Evolutionary conservation across 441 rosid species (phyloP).

Genomic region (Viola pubescens): DNA sequence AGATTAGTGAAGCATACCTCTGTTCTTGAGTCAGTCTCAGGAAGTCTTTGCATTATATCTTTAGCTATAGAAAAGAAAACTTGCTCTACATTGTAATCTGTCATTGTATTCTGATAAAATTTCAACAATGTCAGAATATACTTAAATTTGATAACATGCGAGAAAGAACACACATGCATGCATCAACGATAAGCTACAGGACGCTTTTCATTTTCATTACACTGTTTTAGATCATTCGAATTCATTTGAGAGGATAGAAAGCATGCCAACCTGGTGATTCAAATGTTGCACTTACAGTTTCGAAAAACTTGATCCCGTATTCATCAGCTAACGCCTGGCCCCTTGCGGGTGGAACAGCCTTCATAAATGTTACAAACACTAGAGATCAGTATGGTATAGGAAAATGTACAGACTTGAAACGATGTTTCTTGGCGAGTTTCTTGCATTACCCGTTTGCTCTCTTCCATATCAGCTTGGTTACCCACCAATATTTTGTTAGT

Average conservation of each 20-base stretch:
- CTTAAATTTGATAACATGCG: slow-evolving; percentile 10
- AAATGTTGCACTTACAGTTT: slow-evolving; percentile 47
- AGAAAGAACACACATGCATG: neutral
- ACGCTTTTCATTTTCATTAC: neutral
- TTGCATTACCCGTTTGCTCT: slow-evolving; percentile 65
- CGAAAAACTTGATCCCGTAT: slow-evolving; percentile 82
- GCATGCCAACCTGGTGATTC: neutral
- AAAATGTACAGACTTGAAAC: neutral
- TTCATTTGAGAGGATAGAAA: neutral
- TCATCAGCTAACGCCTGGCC: slow-evolving; percentile 95
- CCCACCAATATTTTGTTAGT: slow-evolving; percentile 87
- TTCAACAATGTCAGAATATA: no score
- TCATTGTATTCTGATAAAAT: slow-evolving; percentile 64
- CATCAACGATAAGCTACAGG: no score
- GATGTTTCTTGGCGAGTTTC: neutral
- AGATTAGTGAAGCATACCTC: slow-evolving; percentile 33
- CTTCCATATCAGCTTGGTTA: slow-evolving; percentile 91
- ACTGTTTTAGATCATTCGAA: neutral
- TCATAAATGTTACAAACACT: slow-evolving; percentile 9
- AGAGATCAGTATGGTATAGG: neutral
- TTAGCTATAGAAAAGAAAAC: slow-evolving; percentile 82
- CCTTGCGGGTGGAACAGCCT: slow-evolving; percentile 77
- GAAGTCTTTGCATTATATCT: slow-evolving; percentile 79
- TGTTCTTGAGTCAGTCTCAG: slow-evolving; percentile 54
- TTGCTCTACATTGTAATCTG: slow-evolving; percentile 78